Evolutionary conservation across 1,284 basidiomycete genomes (phyloP).

Genomic region (Leccinum fallax): DNA sequence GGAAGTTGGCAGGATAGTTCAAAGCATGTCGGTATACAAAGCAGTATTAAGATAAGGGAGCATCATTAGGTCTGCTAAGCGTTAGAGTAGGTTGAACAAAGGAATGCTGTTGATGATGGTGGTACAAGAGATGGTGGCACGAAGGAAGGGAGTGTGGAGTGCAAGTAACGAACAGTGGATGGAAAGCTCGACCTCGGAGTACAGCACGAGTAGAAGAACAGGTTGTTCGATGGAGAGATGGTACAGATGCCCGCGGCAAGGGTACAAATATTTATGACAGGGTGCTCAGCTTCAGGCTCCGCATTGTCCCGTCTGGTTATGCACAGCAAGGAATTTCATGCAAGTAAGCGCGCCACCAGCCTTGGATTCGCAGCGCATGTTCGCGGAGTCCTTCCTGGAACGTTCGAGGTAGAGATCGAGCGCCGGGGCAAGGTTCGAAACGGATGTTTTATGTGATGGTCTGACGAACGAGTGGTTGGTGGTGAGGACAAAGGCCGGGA

Average conservation of each 20-base stretch:
- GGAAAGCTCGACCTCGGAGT: constrained; percentile 6
- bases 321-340: constrained; percentile 26
- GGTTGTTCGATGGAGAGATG: constrained; percentile 3
- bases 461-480: constrained; percentile 10
- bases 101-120: constrained; percentile 6
- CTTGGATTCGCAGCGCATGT: constrained; percentile 13
- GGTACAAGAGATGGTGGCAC: constrained; percentile 14
- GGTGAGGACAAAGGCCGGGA: constrained; percentile 28
- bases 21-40: constrained; percentile 9
- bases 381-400: neutral
- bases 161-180: constrained; percentile 9
- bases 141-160: constrained; percentile 7
- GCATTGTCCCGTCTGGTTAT: constrained; percentile 14
- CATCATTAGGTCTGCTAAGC: neutral
- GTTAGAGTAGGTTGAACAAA: constrained; percentile 14
- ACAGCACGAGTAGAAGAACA: constrained; percentile 20
- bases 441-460: constrained; percentile 4
- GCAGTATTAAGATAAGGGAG: constrained; percentile 5
- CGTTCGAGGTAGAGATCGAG: constrained; percentile 19
- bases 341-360: constrained; percentile 17
- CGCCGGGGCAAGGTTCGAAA: constrained; percentile 1
- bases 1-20: neutral
- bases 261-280: neutral
- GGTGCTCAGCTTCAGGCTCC: constrained; percentile 12
- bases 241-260: constrained; percentile 10